Evolutionary conservation across 352 stramenopile species (phyloP).

Genomic region (Globisporangium spinosum): DNA sequence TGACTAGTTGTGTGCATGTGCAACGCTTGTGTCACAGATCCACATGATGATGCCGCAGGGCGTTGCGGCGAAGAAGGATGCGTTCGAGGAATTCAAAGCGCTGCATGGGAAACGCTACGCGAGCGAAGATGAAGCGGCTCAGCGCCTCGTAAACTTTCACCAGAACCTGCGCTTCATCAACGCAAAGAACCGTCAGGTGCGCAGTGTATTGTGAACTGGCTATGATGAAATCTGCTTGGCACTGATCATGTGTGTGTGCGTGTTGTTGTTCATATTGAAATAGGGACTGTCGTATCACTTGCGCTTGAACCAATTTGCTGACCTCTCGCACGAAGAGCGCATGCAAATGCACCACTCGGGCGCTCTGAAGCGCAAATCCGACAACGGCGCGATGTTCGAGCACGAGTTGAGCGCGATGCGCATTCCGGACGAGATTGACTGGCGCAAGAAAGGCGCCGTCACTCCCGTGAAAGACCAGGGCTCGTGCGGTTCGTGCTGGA

Average conservation of each 20-base stretch:
- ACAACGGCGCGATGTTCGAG: conserved; percentile 56
- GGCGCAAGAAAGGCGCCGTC: conserved; percentile 81
- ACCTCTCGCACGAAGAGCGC: conserved; percentile 73
- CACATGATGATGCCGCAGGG: conserved; percentile 82
- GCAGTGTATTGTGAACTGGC: background rate
- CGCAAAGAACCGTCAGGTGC: conserved; percentile 75
- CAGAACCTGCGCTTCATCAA: conserved; percentile 87
- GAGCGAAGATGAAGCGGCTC: conserved; percentile 35
- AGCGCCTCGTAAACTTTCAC: conserved; percentile 69
- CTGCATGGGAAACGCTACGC: conserved; percentile 61
- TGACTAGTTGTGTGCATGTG: conserved; percentile 10
- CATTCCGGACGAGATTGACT: conserved; percentile 78
- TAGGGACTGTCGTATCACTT: conserved; percentile 77
- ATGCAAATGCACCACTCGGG: conserved; percentile 40
- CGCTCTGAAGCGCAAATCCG: conserved; percentile 41
- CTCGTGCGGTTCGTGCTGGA: conserved; percentile 91
- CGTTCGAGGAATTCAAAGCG: conserved; percentile 69
- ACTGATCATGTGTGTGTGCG: background rate
- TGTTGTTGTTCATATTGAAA: background rate
- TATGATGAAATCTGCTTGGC: background rate
- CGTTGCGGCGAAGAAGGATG: conserved; percentile 39
- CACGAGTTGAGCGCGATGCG: conserved; percentile 38
- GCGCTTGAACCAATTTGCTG: conserved; percentile 78
- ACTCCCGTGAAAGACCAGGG: conserved; percentile 91
- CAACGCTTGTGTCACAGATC: conserved; percentile 37